These are phyloP conservation scores for Coriolopsis trogii DNA, from an alignment of 1,284 basidiomycete species.

Conservation along the genomic window DNA sequence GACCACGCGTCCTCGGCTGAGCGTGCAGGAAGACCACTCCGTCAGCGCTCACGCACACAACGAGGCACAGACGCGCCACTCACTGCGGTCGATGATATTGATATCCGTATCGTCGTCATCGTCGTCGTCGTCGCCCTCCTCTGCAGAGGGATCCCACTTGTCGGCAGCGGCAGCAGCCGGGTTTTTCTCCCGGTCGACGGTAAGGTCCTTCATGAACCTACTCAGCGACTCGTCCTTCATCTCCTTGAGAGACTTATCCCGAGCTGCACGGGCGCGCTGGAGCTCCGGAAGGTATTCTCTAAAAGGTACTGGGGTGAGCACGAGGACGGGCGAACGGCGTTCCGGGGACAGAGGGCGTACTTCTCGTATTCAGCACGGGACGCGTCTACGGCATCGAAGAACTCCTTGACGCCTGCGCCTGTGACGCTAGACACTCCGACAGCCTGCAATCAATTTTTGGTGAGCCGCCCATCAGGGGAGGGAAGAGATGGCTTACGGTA, in stretches of 20 bases:
- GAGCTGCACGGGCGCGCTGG: slow-evolving; percentile 62
- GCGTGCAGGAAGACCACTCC: not conserved
- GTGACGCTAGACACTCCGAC: slow-evolving; percentile 97
- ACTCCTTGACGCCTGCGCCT: slow-evolving; percentile 89
- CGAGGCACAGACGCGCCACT: slow-evolving; percentile 33
- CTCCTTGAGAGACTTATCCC: slow-evolving; percentile 67
- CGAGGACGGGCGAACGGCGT: not conserved
- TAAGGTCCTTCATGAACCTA: slow-evolving; percentile 86
- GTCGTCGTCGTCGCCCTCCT: slow-evolving; percentile 55
- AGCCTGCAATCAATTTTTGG: slow-evolving; percentile 53
- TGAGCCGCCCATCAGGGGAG: not conserved
- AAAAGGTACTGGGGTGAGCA: not conserved
- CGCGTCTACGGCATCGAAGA: slow-evolving; percentile 89
- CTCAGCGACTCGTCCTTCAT: slow-evolving; percentile 81
- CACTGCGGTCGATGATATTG: slow-evolving; percentile 71
- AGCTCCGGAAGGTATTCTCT: slow-evolving; percentile 95
- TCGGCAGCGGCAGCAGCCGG: slow-evolving; percentile 56
- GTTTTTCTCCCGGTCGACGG: slow-evolving; percentile 65
- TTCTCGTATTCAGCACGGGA: slow-evolving; percentile 88
- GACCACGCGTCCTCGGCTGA: slow-evolving; percentile 69
- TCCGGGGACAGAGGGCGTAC: slow-evolving; percentile 45
- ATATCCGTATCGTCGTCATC: slow-evolving; percentile 60
- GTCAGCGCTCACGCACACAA: slow-evolving; percentile 13
- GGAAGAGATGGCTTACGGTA: slow-evolving; percentile 54
- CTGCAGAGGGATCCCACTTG: slow-evolving; percentile 55